A percentile compares a stretch with the other conserved stretches of the same genome.
These are phyloP conservation scores for Corchorus capsularis DNA, from an alignment of 345 rosid genomes.

Conservation along the genomic window DNA sequence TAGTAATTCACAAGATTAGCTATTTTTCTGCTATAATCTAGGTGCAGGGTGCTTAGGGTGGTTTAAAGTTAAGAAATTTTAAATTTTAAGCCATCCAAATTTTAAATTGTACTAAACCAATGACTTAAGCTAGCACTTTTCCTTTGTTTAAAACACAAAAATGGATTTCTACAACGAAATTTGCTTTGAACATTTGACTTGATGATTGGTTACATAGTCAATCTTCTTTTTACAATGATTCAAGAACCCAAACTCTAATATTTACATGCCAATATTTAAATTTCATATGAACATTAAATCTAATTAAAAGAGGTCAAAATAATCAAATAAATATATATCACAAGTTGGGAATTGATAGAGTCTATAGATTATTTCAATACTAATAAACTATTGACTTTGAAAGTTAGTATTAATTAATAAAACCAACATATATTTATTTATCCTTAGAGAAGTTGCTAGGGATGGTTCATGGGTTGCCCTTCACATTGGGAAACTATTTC, in stretches of 20 bases:
- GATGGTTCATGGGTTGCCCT: neutral
- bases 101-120: slow-evolving; percentile 8
- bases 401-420: neutral
- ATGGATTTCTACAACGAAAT: neutral
- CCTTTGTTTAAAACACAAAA: neutral
- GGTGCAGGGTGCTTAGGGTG: neutral
- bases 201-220: too few relatives aligned
- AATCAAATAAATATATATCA: neutral
- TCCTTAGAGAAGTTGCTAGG: neutral
- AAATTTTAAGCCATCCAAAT: neutral
- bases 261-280: too few relatives aligned
- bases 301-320: neutral
- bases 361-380: neutral
- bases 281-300: too few relatives aligned
- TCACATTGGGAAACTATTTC: neutral
- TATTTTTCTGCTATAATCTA: neutral
- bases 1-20: neutral
- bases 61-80: neutral
- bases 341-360: neutral
- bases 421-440: neutral
- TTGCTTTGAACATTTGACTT: too few relatives aligned
- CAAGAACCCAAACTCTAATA: too few relatives aligned
- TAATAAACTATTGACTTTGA: neutral
- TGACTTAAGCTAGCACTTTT: neutral
- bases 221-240: too few relatives aligned